Percentiles rank a stretch among this genome's conserved stretches.
Evolutionary conservation across 495 filamentous ascomycete genomes (phyloP).

Genomic region (Trichodelitschia bisporula): DNA sequence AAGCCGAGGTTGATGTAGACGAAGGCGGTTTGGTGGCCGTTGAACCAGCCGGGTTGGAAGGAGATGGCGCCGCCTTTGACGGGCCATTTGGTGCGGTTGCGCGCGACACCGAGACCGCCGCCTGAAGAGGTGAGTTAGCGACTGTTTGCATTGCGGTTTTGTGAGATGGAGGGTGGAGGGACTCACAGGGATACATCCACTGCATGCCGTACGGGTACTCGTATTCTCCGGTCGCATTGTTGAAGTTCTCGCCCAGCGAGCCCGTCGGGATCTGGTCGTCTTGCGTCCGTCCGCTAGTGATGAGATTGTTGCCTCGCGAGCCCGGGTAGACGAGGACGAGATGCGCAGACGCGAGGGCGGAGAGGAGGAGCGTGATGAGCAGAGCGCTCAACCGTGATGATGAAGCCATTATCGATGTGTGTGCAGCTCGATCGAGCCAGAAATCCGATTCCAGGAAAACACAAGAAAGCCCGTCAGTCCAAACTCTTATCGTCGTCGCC

Average conservation of each 20-base stretch:
- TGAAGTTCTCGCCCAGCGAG: constrained; percentile 21
- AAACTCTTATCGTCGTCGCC: too few relatives aligned
- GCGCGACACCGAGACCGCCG: constrained; percentile 55
- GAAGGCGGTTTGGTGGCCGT: constrained; percentile 61
- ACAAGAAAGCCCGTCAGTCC: not conserved
- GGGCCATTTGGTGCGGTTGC: constrained; percentile 83
- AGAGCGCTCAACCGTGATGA: too few relatives aligned
- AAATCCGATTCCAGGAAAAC: not conserved
- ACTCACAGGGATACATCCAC: constrained; percentile 95
- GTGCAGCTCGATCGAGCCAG: too few relatives aligned
- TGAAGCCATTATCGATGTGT: too few relatives aligned
- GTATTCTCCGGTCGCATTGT: constrained; percentile 17
- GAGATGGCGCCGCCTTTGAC: constrained; percentile 62
- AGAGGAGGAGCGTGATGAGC: constrained; percentile 22
- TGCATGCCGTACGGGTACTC: constrained; percentile 80
- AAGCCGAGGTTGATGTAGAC: constrained; percentile 90
- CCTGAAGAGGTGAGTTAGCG: too few relatives aligned
- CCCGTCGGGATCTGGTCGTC: constrained; percentile 15
- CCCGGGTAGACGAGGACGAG: constrained; percentile 81
- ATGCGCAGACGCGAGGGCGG: constrained; percentile 38
- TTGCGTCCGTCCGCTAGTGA: constrained; percentile 35
- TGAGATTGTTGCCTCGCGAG: constrained; percentile 82
- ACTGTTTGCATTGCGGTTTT: too few relatives aligned
- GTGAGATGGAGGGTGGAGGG: not conserved
- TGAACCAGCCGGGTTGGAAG: constrained; percentile 89